Percentiles rank a stretch among this genome's conserved stretches.
Evolutionary conservation across 495 filamentous ascomycete species (phyloP).

Genomic region (Penicillium argentinense): DNA sequence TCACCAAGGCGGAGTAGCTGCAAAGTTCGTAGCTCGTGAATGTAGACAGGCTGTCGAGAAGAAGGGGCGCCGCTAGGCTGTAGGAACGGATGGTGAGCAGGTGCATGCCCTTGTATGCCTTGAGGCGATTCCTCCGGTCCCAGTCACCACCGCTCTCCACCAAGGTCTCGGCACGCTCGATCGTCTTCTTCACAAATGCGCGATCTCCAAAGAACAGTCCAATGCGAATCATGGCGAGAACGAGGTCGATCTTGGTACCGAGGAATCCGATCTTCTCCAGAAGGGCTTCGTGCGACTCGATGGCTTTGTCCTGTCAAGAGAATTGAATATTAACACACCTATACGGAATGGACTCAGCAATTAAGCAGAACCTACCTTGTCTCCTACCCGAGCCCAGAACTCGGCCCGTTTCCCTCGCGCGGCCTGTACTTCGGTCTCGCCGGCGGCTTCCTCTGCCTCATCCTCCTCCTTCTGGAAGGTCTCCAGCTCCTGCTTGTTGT

Average conservation of each 20-base stretch:
- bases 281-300: constrained; percentile 85
- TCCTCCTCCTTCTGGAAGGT: constrained; percentile 94
- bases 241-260: constrained; percentile 94
- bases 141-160: constrained; percentile 96
- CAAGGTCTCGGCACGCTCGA: constrained; percentile 84
- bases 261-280: constrained; percentile 92
- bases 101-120: constrained; percentile 96
- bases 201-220: constrained; percentile 95
- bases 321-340: constrained; percentile 5
- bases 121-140: constrained; percentile 95
- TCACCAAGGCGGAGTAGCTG: constrained; percentile 88
- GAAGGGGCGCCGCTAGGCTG: constrained; percentile 82
- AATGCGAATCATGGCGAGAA: constrained; percentile 92
- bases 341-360: too few species aligned
- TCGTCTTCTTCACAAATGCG: constrained; percentile 83
- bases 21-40: constrained; percentile 98
- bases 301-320: constrained; percentile 77
- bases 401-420: constrained; percentile 93
- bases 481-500: constrained; percentile 89
- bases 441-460: constrained; percentile 89
- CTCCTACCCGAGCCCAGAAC: constrained; percentile 88
- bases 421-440: constrained; percentile 91
- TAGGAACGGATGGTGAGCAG: constrained; percentile 89
- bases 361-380: constrained; percentile 71
- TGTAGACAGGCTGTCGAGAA: constrained; percentile 95